Conservation (phyloP, 2,329 filamentous ascomycete species). For the Dothideomycetes sp. region DNA sequence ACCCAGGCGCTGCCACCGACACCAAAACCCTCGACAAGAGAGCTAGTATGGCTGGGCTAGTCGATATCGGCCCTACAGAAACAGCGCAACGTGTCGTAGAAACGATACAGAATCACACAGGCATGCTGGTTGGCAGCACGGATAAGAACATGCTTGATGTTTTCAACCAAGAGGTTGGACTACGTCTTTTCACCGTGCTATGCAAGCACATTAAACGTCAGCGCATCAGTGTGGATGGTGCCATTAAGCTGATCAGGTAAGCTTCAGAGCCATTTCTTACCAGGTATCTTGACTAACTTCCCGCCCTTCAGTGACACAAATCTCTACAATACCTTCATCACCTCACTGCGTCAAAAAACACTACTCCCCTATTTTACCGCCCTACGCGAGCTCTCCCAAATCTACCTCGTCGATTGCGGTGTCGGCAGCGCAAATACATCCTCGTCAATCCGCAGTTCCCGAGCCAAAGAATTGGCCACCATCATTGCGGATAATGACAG, state of each 20-base stretch:
- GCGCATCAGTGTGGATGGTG: constrained; percentile 79
- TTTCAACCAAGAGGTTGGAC: constrained; percentile 94
- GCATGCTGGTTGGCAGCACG: constrained; percentile 87
- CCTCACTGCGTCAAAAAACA: constrained; percentile 71
- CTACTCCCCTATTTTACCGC: constrained; percentile 85
- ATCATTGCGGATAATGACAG: constrained; percentile 88
- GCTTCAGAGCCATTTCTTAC: constrained; percentile 13
- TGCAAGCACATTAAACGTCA: constrained; percentile 98
- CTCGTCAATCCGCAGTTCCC: constrained; percentile 42
- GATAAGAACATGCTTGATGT: constrained; percentile 98
- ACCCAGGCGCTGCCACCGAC: constrained; percentile 47
- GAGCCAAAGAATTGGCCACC: constrained; percentile 89
- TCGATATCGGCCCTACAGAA: constrained; percentile 62
- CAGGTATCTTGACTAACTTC: not conserved
- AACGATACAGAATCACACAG: constrained; percentile 78
- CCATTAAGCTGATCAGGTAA: constrained; percentile 75
- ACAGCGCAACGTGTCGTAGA: constrained; percentile 76
- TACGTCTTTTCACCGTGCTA: constrained; percentile 80
- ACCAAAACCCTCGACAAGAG: constrained; percentile 20
- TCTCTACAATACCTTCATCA: constrained; percentile 78
- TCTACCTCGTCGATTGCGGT: constrained; percentile 70
- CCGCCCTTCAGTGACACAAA: constrained; percentile 72
- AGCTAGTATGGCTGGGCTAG: constrained; percentile 21
- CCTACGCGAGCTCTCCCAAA: constrained; percentile 83
- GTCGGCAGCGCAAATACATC: constrained; percentile 21